Conservation (phyloP, 768 basidiomycete species). For the Leccinum fibrillosum region DNA sequence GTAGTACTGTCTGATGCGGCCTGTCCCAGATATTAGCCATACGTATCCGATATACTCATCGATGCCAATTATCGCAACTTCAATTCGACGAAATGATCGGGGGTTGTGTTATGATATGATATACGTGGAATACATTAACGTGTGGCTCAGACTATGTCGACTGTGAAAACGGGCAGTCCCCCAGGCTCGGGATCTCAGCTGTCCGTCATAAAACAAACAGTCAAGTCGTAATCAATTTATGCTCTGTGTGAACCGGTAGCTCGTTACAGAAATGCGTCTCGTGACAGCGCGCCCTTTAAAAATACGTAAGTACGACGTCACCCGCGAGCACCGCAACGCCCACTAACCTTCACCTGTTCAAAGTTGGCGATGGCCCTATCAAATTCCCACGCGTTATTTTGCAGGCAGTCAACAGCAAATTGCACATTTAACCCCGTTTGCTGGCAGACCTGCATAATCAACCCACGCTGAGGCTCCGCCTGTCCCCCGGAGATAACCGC, state of each 20-base stretch:
- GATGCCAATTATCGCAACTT: constrained; percentile 14
- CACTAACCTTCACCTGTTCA: constrained; percentile 78
- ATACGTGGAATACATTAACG: constrained; percentile 27
- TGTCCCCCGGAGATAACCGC: constrained; percentile 26
- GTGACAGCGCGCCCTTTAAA: constrained; percentile 44
- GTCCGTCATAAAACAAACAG: background rate
- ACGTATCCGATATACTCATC: constrained; percentile 18
- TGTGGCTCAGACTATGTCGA: background rate
- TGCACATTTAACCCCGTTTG: constrained; percentile 76
- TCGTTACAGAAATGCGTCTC: constrained; percentile 51
- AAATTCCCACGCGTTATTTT: constrained; percentile 82
- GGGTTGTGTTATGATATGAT: constrained; percentile 15
- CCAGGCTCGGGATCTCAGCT: background rate
- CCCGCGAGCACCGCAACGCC: background rate
- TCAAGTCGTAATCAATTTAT: constrained; percentile 6
- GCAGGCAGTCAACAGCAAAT: constrained; percentile 82
- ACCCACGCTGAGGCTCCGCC: constrained; percentile 67
- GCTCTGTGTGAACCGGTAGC: constrained; percentile 11
- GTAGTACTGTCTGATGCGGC: constrained; percentile 20
- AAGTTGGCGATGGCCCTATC: constrained; percentile 81
- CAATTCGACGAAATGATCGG: constrained; percentile 20
- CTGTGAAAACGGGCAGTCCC: background rate
- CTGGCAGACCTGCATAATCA: constrained; percentile 67
- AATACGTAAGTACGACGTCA: constrained; percentile 26
- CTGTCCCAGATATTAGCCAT: constrained; percentile 10